These are phyloP conservation scores for Zopfochytrium polystomum DNA, from an alignment of 371 early-diverging fungal genomes.

Conservation along the genomic window DNA sequence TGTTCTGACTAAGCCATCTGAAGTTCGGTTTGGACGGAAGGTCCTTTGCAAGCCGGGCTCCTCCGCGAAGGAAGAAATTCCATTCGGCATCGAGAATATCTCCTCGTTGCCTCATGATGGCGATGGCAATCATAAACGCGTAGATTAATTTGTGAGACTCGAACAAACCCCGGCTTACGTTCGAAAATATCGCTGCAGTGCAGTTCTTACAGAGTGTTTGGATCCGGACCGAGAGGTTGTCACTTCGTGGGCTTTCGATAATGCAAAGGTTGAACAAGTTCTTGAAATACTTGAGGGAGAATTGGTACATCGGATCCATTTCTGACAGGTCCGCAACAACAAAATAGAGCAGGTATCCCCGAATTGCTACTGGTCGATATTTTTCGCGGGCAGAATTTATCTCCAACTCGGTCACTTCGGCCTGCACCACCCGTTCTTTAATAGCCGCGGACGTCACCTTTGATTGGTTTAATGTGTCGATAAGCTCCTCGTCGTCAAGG, in stretches of 20 bases:
- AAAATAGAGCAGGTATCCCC: constrained; percentile 49
- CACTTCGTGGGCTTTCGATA: constrained; percentile 33
- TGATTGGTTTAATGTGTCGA: constrained; percentile 48
- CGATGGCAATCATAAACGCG: constrained; percentile 45
- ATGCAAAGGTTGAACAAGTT: constrained; percentile 44
- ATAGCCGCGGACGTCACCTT: constrained; percentile 51
- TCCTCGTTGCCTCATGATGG: constrained; percentile 37
- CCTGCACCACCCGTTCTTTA: constrained; percentile 42
- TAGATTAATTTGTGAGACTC: constrained; percentile 49
- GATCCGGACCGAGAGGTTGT: constrained; percentile 32
- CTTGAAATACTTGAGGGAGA: constrained; percentile 49
- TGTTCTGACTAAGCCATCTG: constrained; percentile 36
- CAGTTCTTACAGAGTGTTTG: constrained; percentile 37
- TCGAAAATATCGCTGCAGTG: constrained; percentile 39
- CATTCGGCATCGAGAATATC: constrained; percentile 38
- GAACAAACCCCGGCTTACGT: constrained; percentile 48
- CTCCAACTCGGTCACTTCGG: constrained; percentile 43
- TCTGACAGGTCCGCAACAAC: constrained; percentile 46
- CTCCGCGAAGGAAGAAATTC: constrained; percentile 48
- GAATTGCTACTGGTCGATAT: constrained; percentile 49
- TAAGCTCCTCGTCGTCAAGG: constrained; percentile 51
- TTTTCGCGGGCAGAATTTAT: constrained; percentile 47
- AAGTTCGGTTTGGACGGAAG: constrained; percentile 30
- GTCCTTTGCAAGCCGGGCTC: constrained; percentile 26
- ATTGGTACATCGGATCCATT: constrained; percentile 54